Conservation (phyloP, 2,329 filamentous ascomycete species). For the Pseudogymnoascus sp. region DNA sequence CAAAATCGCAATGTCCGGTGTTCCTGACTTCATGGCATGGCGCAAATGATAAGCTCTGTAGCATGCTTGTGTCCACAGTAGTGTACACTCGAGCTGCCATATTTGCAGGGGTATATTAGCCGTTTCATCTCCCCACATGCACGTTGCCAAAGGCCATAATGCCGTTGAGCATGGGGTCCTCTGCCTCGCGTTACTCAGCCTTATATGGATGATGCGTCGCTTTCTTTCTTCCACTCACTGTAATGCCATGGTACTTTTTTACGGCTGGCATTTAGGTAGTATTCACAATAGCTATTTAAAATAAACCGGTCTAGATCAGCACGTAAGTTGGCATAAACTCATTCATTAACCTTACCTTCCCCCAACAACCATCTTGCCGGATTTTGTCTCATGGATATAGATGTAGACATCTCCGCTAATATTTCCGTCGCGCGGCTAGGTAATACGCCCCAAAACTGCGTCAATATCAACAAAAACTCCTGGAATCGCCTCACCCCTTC, state of each 20-base stretch:
- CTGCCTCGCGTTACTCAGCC: neutral
- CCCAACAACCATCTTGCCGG: constrained; percentile 10
- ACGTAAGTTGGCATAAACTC: neutral
- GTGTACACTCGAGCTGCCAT: neutral
- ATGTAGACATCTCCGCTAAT: constrained; percentile 7
- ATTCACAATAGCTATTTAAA: neutral
- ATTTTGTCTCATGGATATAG: constrained; percentile 3
- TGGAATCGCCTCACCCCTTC: neutral
- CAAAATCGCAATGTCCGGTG: neutral
- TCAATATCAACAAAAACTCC: neutral
- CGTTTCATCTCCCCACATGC: neutral
- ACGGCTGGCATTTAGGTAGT: neutral
- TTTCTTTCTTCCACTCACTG: neutral
- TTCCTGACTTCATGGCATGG: neutral
- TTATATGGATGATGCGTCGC: neutral
- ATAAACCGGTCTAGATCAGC: neutral
- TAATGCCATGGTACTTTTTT: neutral
- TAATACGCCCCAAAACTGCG: neutral
- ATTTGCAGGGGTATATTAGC: neutral
- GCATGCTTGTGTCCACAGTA: neutral
- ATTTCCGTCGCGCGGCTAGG: neutral
- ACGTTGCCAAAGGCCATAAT: neutral
- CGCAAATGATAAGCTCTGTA: neutral
- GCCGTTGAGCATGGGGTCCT: neutral
- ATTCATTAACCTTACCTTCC: neutral